These are phyloP conservation scores for Sporothrix globosa DNA, from an alignment of 2,329 filamentous ascomycete genomes.

Conservation along the genomic window DNA sequence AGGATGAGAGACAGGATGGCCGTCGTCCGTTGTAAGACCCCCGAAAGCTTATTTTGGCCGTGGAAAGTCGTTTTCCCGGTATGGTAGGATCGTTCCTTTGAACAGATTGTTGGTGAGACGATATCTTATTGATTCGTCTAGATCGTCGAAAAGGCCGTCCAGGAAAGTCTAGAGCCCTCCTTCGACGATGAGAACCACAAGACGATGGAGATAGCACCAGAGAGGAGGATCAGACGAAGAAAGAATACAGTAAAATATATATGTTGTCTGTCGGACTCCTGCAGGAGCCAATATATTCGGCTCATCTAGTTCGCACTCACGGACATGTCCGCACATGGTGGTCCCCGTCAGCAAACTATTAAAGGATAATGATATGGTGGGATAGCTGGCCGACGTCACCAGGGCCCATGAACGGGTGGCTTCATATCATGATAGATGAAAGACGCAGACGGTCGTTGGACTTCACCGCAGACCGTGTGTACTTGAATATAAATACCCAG, in stretches of 20 bases:
- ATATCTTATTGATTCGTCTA: background rate
- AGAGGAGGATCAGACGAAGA: background rate
- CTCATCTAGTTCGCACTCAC: constrained; percentile 14
- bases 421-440: constrained; percentile 8
- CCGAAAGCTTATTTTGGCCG: background rate
- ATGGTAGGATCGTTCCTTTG: background rate
- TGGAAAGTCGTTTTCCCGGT: constrained; percentile 10
- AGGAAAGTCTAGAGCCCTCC: background rate
- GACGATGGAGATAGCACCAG: background rate
- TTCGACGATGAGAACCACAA: background rate
- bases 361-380: background rate
- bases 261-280: too few relatives aligned
- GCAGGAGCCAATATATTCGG: background rate
- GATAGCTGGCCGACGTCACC: constrained; percentile 7
- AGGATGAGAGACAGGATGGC: background rate
- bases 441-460: background rate
- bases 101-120: background rate
- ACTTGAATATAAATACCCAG: constrained; percentile 12
- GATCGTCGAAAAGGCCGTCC: background rate
- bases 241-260: background rate
- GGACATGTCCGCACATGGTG: background rate
- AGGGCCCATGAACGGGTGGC: background rate
- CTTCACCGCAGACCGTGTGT: background rate
- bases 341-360: background rate
- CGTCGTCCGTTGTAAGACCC: background rate